phyloP scores from a whole-genome alignment of 192 early-diverging fungal genomes.

The Kickxella alabastrina region DNA sequence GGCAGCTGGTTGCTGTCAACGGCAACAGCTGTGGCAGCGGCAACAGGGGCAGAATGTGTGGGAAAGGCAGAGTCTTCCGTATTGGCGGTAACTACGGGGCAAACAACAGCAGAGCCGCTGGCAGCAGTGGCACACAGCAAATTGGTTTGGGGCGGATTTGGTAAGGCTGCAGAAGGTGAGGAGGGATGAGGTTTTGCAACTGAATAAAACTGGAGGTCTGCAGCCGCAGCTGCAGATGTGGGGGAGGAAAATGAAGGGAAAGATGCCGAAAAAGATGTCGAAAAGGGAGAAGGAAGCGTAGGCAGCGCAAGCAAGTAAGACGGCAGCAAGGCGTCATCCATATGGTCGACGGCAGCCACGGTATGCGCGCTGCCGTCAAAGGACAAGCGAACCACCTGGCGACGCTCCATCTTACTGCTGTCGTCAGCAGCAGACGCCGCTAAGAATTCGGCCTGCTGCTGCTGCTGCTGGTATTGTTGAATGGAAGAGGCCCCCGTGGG shows the following conservation, averaged over 20 bases:
- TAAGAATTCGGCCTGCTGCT: no score
- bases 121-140: not conserved
- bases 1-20: not conserved
- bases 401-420: conserved; percentile 5
- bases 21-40: not conserved
- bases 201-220: not conserved
- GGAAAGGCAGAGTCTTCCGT: not conserved
- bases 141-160: not conserved
- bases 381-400: conserved; percentile 24
- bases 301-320: conserved; percentile 22
- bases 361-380: conserved; percentile 31
- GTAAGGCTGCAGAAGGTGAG: not conserved
- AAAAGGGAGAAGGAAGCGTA: not conserved
- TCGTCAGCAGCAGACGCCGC: not conserved
- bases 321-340: conserved; percentile 9
- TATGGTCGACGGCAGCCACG: conserved; percentile 5
- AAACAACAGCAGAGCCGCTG: not conserved
- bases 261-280: not conserved
- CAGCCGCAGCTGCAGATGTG: not conserved
- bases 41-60: not conserved
- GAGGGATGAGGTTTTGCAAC: not conserved
- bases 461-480: not conserved
- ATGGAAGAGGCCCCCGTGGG: not conserved
- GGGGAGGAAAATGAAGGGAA: not conserved
- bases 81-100: not conserved